Conservation (phyloP, 2,329 filamentous ascomycete genomes). For the Pseudogymnoascus destructans region DNA sequence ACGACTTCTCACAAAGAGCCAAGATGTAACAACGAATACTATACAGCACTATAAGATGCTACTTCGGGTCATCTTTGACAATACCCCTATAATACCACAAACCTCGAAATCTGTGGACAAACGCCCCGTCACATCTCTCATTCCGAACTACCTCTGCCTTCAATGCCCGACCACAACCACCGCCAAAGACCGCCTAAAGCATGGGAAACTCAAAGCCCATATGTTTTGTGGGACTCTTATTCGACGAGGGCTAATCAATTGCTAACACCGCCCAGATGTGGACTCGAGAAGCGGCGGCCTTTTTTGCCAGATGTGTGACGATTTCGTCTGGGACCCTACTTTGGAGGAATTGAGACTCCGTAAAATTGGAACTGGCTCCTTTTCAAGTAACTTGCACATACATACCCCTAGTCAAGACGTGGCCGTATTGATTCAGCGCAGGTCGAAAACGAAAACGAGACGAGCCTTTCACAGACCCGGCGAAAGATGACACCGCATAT, state of each 20-base stretch:
- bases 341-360: slow-evolving; percentile 61
- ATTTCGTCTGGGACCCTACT: slow-evolving; percentile 72
- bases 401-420: background rate
- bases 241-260: background rate
- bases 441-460: slow-evolving; percentile 65
- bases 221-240: slow-evolving; percentile 50
- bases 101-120: slow-evolving; percentile 48
- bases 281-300: slow-evolving; percentile 63
- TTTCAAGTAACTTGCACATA: slow-evolving; percentile 39
- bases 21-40: slow-evolving; percentile 54
- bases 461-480: slow-evolving; percentile 50
- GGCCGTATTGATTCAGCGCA: slow-evolving; percentile 20
- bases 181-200: slow-evolving; percentile 50
- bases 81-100: slow-evolving; percentile 49
- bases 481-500: slow-evolving; percentile 61
- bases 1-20: slow-evolving; percentile 45
- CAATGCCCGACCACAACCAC: slow-evolving; percentile 59
- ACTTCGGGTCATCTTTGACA: slow-evolving; percentile 57
- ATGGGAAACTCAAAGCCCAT: slow-evolving; percentile 57
- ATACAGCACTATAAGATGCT: slow-evolving; percentile 61
- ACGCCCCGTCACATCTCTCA: slow-evolving; percentile 45
- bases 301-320: slow-evolving; percentile 71
- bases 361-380: slow-evolving; percentile 54
- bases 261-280: slow-evolving; percentile 42
- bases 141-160: slow-evolving; percentile 57